Percentiles rank a stretch among this genome's conserved stretches.
Evolutionary conservation across 2,329 filamentous ascomycete species (phyloP).

Genomic region (Talaromyces rugulosus): DNA sequence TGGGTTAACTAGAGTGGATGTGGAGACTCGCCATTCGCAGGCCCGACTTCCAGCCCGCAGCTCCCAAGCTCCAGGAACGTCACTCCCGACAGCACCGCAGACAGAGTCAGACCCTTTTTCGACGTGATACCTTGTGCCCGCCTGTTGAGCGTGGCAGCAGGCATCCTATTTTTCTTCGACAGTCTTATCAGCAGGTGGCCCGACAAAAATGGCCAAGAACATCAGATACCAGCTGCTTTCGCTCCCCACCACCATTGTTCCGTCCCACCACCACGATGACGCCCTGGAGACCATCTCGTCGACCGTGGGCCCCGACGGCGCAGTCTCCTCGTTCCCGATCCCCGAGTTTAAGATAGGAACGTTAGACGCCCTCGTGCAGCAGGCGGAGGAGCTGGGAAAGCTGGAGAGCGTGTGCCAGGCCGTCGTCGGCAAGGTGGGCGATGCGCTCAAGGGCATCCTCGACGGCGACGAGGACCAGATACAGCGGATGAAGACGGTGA

Average conservation of each 20-base stretch:
- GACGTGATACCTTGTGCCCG: constrained; percentile 17
- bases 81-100: not conserved
- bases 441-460: constrained; percentile 76
- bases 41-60: constrained; percentile 1
- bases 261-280: constrained; percentile 74
- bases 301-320: constrained; percentile 69
- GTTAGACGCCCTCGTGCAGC: constrained; percentile 87
- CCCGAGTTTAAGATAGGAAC: constrained; percentile 98
- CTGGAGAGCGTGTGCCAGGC: constrained; percentile 73
- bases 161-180: not conserved
- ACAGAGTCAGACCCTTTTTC: not conserved
- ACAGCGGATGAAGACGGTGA: constrained; percentile 84
- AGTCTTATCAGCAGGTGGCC: not conserved
- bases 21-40: not conserved
- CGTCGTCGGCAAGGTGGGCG: constrained; percentile 82
- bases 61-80: constrained; percentile 4
- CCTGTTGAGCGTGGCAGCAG: constrained; percentile 22
- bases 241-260: constrained; percentile 80
- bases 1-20: too few species aligned
- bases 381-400: constrained; percentile 92
- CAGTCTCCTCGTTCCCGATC: constrained; percentile 71
- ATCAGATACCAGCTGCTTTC: constrained; percentile 82
- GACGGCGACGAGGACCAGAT: constrained; percentile 81
- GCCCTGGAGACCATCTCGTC: constrained; percentile 71
- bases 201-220: constrained; percentile 38